Conservation (phyloP, 331 rosid genomes). For the Dryas integrifolia region DNA sequence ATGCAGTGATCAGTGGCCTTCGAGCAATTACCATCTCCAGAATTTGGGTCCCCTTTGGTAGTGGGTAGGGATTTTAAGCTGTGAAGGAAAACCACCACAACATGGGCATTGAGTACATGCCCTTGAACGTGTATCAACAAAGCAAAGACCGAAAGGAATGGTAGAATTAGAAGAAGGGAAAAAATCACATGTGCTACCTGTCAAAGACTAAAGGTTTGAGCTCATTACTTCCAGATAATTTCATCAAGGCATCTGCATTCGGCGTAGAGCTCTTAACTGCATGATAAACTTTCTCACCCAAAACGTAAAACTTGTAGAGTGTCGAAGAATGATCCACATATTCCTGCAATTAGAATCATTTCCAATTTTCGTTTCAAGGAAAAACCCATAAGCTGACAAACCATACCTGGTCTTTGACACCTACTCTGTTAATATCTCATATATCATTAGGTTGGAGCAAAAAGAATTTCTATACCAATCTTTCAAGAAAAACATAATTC, state of each 20-base stretch:
- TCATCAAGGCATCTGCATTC: conserved; percentile 53
- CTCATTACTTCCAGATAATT: conserved; percentile 40
- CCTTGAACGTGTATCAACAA: neutral
- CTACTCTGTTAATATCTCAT: neutral
- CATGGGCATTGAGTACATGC: neutral
- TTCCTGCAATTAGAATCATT: conserved; percentile 50
- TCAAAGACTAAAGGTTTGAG: conserved; percentile 73
- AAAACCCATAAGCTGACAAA: conserved; percentile 1
- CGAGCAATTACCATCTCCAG: conserved; percentile 24
- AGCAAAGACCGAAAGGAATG: neutral
- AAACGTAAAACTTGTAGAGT: conserved; percentile 71
- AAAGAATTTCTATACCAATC: neutral
- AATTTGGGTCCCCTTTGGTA: conserved; percentile 26
- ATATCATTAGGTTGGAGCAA: neutral
- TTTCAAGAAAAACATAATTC: neutral
- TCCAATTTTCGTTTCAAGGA: neutral
- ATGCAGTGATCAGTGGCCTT: conserved; percentile 30
- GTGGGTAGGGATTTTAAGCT: conserved; percentile 75
- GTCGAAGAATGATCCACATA: conserved; percentile 90
- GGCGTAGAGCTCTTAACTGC: conserved; percentile 86
- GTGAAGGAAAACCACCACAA: conserved; percentile 1
- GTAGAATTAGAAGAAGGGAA: neutral
- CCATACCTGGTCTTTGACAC: neutral
- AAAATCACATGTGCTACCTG: conserved; percentile 32
- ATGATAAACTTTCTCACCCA: conserved; percentile 73